phyloP scores from a whole-genome alignment of 139 green algal species.

The Micractinium sp. region DNA sequence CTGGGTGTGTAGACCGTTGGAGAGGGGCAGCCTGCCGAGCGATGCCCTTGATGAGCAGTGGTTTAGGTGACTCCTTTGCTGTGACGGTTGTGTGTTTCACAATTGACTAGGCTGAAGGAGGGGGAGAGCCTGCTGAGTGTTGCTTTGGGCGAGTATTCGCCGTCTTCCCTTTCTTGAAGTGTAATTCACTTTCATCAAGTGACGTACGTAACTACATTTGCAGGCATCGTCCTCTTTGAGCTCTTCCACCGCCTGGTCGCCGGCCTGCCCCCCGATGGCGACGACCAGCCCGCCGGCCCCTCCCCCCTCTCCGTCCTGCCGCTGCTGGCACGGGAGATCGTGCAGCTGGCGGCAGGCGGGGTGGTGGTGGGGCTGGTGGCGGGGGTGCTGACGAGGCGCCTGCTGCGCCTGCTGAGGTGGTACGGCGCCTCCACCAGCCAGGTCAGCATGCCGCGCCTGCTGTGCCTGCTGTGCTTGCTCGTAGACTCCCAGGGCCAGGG shows the following conservation, averaged over 20 bases:
- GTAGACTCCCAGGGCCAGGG: no score
- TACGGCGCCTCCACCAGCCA: slow-evolving; percentile 39
- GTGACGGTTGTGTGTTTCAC: neutral
- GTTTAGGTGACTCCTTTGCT: neutral
- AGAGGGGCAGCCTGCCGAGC: slow-evolving; percentile 86
- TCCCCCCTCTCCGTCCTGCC: slow-evolving; percentile 22
- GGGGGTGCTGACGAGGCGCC: slow-evolving; percentile 47
- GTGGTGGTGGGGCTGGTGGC: slow-evolving; percentile 61
- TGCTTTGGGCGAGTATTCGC: no score
- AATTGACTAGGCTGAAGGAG: no score
- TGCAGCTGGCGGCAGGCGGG: slow-evolving; percentile 48
- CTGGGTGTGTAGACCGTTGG: no score
- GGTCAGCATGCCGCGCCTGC: neutral
- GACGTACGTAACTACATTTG: neutral
- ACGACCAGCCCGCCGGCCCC: neutral
- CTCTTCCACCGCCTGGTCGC: slow-evolving; percentile 61
- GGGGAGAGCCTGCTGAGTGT: neutral
- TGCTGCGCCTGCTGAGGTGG: slow-evolving; percentile 60
- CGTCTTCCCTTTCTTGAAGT: neutral
- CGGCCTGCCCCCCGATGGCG: neutral
- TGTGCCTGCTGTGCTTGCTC: no score
- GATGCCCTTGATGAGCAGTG: slow-evolving; percentile 63
- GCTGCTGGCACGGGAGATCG: slow-evolving; percentile 2
- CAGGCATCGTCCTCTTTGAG: slow-evolving; percentile 78
- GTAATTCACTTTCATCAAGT: neutral